Base-by-base conservation (phyloP, 768 basidiomycete genomes). In the Agrocybe praecox region DNA sequence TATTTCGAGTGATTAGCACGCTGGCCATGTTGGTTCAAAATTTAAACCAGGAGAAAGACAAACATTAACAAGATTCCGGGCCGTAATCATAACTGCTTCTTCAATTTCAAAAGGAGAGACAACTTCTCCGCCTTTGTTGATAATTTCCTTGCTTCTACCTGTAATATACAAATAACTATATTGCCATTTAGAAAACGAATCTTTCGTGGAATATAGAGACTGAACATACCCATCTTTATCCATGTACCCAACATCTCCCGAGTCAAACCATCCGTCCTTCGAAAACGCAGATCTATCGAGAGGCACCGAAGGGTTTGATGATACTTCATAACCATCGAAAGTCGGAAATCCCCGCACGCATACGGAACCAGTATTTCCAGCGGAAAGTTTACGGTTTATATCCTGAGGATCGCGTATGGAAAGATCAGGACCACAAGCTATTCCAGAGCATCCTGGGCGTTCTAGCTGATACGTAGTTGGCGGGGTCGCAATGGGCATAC, bases 41-140 rank as follows among this genome's bases (percentile, higher is more conserved):
- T 43, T 34, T 54, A 42, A 17, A 49, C n/a, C 21, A 40, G n/a
- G 19, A 33, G 23, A 34, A 26, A 54, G 26, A 48, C 62, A 26
- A 52, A 76, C 77, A 69, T 75, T 76, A 18, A 80, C 76, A 32
- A 65, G 65, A 34, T 68, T 69, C 65, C 72, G 76, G 7, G 76
- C 77, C 11, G 74, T 74, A 18, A 69, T 73, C 40, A 73, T 67
- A 36, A 87, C 69, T 2, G 84, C 84, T 54, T 83, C 80, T 68
- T 87, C 85, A 22, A 87, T 70, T 67, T 87, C 84, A 55, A 85
- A 80, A 1, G 85, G 85, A 3, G 80, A 82, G 45, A 85, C 78
- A 50, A 85, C 83, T 68, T 86, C 84, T 6, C 84, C 84, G 17
- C 83, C 84, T 61, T 81, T 79, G 62, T 81, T 80, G 60, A 83